Percentiles rank a stretch among this genome's conserved stretches.
Evolutionary conservation across 2,329 filamentous ascomycete species (phyloP).

Genomic region (Ophiostoma australiae): DNA sequence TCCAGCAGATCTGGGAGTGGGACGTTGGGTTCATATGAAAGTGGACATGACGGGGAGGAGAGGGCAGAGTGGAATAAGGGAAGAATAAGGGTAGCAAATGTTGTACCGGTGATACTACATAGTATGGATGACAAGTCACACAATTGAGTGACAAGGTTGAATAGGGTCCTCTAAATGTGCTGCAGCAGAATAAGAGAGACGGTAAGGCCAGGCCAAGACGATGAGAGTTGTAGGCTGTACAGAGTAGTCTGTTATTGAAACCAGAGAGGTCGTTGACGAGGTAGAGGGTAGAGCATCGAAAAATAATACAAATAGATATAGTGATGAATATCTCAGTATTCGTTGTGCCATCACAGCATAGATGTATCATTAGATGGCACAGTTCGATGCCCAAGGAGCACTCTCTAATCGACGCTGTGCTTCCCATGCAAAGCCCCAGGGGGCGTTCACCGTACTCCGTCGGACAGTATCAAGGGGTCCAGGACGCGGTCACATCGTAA

Average conservation of each 20-base stretch:
- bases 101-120: neutral
- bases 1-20: neutral
- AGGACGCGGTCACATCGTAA: neutral
- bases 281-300: neutral
- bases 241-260: neutral
- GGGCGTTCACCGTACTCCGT: neutral
- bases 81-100: neutral
- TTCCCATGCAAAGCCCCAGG: neutral
- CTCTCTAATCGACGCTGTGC: neutral
- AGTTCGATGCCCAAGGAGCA: neutral
- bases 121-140: neutral
- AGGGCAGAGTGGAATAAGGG: neutral
- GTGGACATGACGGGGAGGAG: neutral
- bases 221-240: too few relatives aligned
- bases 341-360: too few relatives aligned
- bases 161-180: neutral
- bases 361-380: too few relatives aligned
- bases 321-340: too few relatives aligned
- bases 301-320: neutral
- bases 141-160: neutral
- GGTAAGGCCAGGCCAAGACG: too few relatives aligned
- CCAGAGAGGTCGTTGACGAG: neutral
- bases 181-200: neutral
- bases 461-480: constrained; percentile 6
- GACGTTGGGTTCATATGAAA: constrained; percentile 1